Percentiles rank a stretch among this genome's conserved stretches.
Evolutionary conservation across 768 basidiomycete species (phyloP).

Genomic region (Favolaschia claudopus): DNA sequence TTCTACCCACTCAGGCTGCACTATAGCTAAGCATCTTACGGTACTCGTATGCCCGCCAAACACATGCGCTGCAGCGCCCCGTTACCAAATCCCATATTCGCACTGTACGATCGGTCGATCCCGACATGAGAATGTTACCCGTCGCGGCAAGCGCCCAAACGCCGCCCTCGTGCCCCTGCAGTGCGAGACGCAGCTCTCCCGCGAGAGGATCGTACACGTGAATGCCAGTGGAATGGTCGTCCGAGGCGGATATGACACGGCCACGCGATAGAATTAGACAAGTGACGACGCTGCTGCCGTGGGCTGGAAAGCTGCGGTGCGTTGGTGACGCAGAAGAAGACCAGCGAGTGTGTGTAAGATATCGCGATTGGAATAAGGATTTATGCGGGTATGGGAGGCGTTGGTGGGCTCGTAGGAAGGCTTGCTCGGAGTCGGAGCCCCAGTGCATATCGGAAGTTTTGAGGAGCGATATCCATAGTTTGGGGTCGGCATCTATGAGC

Average conservation of each 20-base stretch:
- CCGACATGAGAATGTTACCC: slow-evolving; percentile 88
- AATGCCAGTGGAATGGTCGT: slow-evolving; percentile 97
- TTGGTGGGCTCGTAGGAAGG: slow-evolving; percentile 53
- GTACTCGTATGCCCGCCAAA: slow-evolving; percentile 98
- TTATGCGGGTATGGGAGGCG: slow-evolving; percentile 90
- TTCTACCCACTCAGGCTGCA: slow-evolving; percentile 90
- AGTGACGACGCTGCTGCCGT: slow-evolving; percentile 91
- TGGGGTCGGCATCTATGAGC: slow-evolving; percentile 89
- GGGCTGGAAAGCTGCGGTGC: slow-evolving; percentile 85
- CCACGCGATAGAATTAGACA: slow-evolving; percentile 94
- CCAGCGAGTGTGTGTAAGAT: slow-evolving; percentile 84
- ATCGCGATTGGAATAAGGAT: slow-evolving; percentile 90
- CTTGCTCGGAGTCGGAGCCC: slow-evolving; percentile 26
- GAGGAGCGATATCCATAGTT: slow-evolving; percentile 89
- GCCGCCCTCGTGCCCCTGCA: slow-evolving; percentile 93
- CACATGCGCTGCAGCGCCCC: slow-evolving; percentile 86
- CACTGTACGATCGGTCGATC: slow-evolving; percentile 93
- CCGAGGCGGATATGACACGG: slow-evolving; percentile 95
- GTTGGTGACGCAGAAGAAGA: slow-evolving; percentile 74
- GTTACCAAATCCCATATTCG: slow-evolving; percentile 88
- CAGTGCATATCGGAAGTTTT: slow-evolving; percentile 45
- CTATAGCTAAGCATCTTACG: slow-evolving; percentile 93
- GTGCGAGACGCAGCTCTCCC: slow-evolving; percentile 73
- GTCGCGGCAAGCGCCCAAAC: slow-evolving; percentile 96
- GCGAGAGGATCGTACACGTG: slow-evolving; percentile 91